Evolutionary conservation across 345 rosid species (phyloP).

Genomic region (Melaleuca alternifolia): DNA sequence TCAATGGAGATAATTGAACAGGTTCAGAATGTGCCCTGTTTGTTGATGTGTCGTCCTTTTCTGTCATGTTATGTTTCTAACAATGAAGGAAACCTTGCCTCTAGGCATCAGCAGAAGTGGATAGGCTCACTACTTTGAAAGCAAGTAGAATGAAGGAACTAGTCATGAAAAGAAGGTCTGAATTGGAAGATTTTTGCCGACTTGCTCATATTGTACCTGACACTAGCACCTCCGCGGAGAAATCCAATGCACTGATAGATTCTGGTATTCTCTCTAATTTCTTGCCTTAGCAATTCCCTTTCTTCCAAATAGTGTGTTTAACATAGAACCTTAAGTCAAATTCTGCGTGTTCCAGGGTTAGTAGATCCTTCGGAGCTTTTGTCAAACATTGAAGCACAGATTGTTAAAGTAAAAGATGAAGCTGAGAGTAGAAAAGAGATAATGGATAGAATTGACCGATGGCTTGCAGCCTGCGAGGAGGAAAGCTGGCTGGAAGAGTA

Average conservation of each 20-base stretch:
- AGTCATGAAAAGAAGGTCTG: constrained; percentile 79
- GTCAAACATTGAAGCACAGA: constrained; percentile 69
- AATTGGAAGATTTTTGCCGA: constrained; percentile 68
- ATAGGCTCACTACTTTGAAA: constrained; percentile 62
- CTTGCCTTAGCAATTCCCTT: not conserved
- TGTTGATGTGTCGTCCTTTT: not conserved
- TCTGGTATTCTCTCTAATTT: constrained; percentile 41
- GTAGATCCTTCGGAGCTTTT: constrained; percentile 91
- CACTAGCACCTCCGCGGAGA: constrained; percentile 80
- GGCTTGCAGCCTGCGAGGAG: constrained; percentile 94
- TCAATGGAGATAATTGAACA: constrained; percentile 64
- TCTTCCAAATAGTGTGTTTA: not conserved
- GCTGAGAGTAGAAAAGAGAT: constrained; percentile 84
- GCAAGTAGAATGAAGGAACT: constrained; percentile 95
- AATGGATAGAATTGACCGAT: constrained; percentile 83
- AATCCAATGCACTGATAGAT: constrained; percentile 84
- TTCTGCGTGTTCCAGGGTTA: constrained; percentile 32
- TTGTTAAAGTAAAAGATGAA: constrained; percentile 68
- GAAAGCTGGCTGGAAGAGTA: constrained; percentile 97
- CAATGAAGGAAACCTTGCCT: not conserved
- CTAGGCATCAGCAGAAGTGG: constrained; percentile 88
- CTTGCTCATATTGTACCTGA: constrained; percentile 77
- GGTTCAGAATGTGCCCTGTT: constrained; percentile 20
- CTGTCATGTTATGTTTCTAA: not conserved
- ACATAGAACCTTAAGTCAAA: not conserved